A percentile compares a stretch with the other conserved stretches of the same genome.
phyloP scores from a whole-genome alignment of 2,329 filamentous ascomycete species.

The Aspergillus hiratsukae region DNA sequence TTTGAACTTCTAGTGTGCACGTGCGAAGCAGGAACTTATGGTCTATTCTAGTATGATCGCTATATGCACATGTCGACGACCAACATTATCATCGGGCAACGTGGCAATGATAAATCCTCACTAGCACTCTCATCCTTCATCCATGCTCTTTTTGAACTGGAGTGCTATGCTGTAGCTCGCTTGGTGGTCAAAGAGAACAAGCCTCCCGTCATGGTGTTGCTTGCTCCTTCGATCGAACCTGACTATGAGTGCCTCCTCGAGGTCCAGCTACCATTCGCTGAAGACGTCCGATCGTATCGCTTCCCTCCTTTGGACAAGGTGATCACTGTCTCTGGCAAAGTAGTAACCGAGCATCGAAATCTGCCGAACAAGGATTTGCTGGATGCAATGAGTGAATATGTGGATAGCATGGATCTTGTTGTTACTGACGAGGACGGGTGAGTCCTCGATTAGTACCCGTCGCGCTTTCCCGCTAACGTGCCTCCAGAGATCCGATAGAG shows the following conservation, averaged over 20 bases:
- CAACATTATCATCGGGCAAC: constrained; percentile 71
- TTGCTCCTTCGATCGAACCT: constrained; percentile 73
- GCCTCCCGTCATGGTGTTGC: constrained; percentile 68
- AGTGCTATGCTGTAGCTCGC: constrained; percentile 80
- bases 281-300: constrained; percentile 84
- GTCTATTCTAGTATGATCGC: constrained; percentile 61
- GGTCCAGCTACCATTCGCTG: constrained; percentile 83
- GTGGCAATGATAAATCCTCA: constrained; percentile 73
- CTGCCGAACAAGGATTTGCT: constrained; percentile 71
- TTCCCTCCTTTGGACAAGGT: constrained; percentile 89
- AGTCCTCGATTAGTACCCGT: constrained; percentile 15
- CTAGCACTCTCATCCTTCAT: constrained; percentile 86
- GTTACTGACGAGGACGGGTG: constrained; percentile 72
- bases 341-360: constrained; percentile 75
- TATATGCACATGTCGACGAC: constrained; percentile 81
- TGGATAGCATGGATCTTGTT: constrained; percentile 85
- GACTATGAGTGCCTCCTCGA: constrained; percentile 85
- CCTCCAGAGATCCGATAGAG: constrained; percentile 52
- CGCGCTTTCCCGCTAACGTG: constrained; percentile 5
- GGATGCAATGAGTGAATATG: constrained; percentile 82
- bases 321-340: constrained; percentile 78
- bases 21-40: constrained; percentile 2
- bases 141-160: constrained; percentile 77
- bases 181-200: constrained; percentile 81
- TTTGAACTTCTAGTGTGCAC: background rate